These are phyloP conservation scores for Lasiosphaeria miniovina DNA, from an alignment of 495 filamentous ascomycete species.

Conservation along the genomic window DNA sequence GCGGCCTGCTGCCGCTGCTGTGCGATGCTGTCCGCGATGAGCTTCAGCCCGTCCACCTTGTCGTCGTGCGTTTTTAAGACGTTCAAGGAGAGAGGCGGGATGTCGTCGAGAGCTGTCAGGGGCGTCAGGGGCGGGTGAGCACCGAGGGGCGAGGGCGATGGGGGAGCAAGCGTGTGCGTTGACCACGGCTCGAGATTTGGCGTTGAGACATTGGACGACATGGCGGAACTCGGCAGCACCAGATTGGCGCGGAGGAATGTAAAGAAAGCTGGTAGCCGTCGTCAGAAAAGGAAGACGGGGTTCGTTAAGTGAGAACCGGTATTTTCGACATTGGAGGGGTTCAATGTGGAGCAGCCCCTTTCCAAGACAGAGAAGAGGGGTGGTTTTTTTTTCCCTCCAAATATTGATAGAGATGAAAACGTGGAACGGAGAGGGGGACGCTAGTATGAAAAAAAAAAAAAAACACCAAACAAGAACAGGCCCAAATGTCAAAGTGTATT, in stretches of 20 bases:
- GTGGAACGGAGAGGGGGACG: too few relatives aligned
- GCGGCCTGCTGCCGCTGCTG: conserved; percentile 46
- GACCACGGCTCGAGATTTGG: conserved; percentile 38
- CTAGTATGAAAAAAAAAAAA: background rate
- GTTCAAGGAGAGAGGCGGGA: conserved; percentile 41
- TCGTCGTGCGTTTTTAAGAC: conserved; percentile 32
- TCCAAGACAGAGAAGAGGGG: too few relatives aligned
- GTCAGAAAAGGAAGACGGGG: conserved; percentile 6
- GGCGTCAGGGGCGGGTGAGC: conserved; percentile 13
- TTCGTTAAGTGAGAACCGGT: background rate
- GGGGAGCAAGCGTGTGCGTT: conserved; percentile 24
- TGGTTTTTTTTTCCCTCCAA: too few relatives aligned
- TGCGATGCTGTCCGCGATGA: conserved; percentile 45
- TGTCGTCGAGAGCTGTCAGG: conserved; percentile 26
- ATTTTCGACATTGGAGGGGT: background rate
- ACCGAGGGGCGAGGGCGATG: conserved; percentile 30
- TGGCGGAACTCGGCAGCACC: conserved; percentile 45
- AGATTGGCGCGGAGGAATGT: conserved; percentile 56
- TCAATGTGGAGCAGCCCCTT: too few relatives aligned
- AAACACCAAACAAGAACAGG: too few relatives aligned
- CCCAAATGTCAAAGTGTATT: too few relatives aligned
- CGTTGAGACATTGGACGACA: conserved; percentile 40
- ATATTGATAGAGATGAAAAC: background rate
- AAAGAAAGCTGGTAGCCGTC: conserved; percentile 47
- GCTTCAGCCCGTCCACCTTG: conserved; percentile 41